phyloP scores from a whole-genome alignment of 2,329 filamentous ascomycete species.

The Cercospora nicotianae region DNA sequence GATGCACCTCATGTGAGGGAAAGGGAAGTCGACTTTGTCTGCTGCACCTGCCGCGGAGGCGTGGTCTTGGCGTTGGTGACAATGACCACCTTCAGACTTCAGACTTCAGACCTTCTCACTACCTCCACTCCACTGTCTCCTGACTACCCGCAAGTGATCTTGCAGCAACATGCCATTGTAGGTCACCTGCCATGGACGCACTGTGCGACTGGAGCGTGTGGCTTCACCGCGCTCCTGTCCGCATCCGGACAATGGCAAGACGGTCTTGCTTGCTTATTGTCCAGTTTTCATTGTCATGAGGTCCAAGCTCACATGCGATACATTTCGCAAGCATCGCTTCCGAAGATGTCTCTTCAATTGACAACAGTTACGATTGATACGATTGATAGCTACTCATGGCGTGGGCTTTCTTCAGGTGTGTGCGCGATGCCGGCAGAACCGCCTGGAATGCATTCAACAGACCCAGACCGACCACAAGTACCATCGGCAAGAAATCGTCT shows the following conservation, averaged over 20 bases:
- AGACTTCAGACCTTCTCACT: neutral
- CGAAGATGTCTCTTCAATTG: neutral
- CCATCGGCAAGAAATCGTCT: neutral
- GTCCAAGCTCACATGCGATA: neutral
- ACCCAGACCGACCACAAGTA: neutral
- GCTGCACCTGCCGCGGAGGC: neutral
- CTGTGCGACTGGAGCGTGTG: neutral
- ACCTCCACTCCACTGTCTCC: neutral
- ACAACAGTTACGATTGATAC: neutral
- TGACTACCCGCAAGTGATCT: neutral
- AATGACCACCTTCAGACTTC: neutral
- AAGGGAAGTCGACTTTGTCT: neutral
- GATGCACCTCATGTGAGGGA: neutral
- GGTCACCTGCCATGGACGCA: neutral
- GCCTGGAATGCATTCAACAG: constrained; percentile 1
- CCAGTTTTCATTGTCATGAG: neutral
- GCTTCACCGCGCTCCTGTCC: neutral
- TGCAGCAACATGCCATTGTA: neutral
- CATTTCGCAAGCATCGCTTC: neutral
- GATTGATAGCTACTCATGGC: neutral
- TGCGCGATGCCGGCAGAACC: neutral
- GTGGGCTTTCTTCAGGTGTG: neutral
- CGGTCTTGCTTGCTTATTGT: neutral
- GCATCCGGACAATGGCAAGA: constrained; percentile 1
- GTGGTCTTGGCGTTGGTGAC: neutral